A percentile compares a stretch with the other conserved stretches of the same genome.
Evolutionary conservation across 2,329 filamentous ascomycete genomes (phyloP).

Genomic region (Fusarium chaquense): DNA sequence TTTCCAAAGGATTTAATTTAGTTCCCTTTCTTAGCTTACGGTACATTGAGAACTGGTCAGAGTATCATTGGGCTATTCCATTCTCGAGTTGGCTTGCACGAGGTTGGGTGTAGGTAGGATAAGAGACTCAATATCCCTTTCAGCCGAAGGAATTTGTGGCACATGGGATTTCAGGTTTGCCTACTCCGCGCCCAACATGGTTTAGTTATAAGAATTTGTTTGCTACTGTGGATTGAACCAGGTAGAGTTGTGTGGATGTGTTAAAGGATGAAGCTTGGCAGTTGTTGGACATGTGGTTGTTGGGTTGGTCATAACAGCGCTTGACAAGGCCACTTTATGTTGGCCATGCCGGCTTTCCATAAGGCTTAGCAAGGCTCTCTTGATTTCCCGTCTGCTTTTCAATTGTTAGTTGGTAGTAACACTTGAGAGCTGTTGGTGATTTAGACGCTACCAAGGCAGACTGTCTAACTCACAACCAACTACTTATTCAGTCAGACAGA

Average conservation of each 20-base stretch:
- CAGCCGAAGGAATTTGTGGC: background rate
- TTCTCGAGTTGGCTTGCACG: constrained; percentile 5
- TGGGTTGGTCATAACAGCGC: constrained; percentile 20
- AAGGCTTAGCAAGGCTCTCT: constrained; percentile 20
- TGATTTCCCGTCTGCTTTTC: background rate
- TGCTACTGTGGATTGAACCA: background rate
- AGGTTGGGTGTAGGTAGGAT: background rate
- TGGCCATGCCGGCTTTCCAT: background rate
- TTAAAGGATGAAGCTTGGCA: background rate
- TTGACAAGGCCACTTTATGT: constrained; percentile 1
- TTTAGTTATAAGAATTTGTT: background rate
- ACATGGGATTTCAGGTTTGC: background rate
- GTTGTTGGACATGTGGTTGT: constrained; percentile 17
- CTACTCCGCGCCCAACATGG: background rate
- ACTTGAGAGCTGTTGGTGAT: background rate
- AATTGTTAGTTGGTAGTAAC: background rate
- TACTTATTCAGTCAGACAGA: background rate
- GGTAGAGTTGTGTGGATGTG: background rate
- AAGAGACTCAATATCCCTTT: background rate
- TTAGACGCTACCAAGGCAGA: background rate
- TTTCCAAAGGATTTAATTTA: background rate
- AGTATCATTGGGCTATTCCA: constrained; percentile 16
- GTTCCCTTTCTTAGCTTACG: constrained; percentile 14
- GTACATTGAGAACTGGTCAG: background rate
- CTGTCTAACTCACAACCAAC: background rate